These are phyloP conservation scores for Saccharomycopsis fibuligera DNA, from an alignment of 805 yeast species.

Conservation along the genomic window DNA sequence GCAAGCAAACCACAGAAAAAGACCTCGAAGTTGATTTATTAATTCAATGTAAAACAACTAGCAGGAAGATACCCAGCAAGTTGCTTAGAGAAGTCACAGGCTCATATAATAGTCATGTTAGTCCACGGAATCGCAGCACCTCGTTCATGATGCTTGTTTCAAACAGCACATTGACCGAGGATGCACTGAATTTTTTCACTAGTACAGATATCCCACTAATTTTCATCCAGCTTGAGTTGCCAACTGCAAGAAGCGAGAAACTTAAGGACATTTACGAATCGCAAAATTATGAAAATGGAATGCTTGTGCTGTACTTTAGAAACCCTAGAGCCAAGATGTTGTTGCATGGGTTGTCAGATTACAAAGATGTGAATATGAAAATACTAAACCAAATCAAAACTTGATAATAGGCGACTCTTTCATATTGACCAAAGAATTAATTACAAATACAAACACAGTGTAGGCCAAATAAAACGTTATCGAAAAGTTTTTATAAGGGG, in stretches of 20 bases:
- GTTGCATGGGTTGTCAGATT: conserved; percentile 12
- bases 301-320: conserved; percentile 15
- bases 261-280: not conserved
- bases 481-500: no score
- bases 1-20: not conserved
- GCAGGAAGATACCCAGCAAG: conserved; percentile 13
- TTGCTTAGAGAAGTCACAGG: conserved; percentile 19
- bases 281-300: conserved; percentile 8
- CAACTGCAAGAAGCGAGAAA: not conserved
- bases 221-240: conserved; percentile 7
- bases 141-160: conserved; percentile 13
- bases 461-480: no score
- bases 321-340: conserved; percentile 10
- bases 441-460: no score
- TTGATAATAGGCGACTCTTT: no score
- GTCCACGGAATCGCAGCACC: not conserved
- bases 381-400: conserved; percentile 10
- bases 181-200: conserved; percentile 13
- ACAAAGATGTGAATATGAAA: conserved; percentile 5
- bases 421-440: no score
- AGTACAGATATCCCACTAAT: conserved; percentile 7
- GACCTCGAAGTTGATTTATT: conserved; percentile 1
- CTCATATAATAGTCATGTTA: conserved; percentile 1
- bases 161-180: conserved; percentile 11
- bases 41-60: conserved; percentile 19